Percentiles rank a stretch among this genome's conserved stretches.
Conservation (phyloP, 192 early-diverging fungal species). For the Coemansia sp. region DNA sequence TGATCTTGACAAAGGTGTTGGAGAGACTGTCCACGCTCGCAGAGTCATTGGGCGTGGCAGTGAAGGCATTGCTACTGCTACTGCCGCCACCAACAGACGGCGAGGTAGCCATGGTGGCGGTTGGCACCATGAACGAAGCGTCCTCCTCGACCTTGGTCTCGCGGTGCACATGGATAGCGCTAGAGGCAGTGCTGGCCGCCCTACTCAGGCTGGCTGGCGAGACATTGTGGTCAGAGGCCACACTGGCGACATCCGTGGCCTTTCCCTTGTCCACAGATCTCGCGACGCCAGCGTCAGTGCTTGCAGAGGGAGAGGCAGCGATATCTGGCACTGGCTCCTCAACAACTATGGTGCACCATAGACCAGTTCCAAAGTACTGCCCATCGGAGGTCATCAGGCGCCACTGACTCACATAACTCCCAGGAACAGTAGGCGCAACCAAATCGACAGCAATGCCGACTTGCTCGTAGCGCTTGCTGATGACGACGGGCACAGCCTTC, state of each 20-base stretch:
- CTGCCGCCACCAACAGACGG: not conserved
- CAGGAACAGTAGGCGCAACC: conserved; percentile 59
- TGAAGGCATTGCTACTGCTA: not conserved
- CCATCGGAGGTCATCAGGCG: conserved; percentile 58
- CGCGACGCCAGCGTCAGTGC: not conserved
- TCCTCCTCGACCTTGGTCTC: not conserved
- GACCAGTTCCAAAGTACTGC: conserved; percentile 60
- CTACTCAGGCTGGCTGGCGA: not conserved
- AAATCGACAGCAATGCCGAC: conserved; percentile 62
- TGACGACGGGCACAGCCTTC: conserved; percentile 42
- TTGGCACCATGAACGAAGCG: not conserved
- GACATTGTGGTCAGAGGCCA: not conserved
- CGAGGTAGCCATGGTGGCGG: not conserved
- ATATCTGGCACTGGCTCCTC: conserved; percentile 10
- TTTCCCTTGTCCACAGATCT: not conserved
- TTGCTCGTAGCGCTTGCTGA: conserved; percentile 54
- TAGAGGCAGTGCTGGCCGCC: not conserved
- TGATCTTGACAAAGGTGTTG: conserved; percentile 41
- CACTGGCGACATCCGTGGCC: not conserved
- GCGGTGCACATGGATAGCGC: not conserved
- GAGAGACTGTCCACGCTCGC: conserved; percentile 31
- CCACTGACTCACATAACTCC: conserved; percentile 63
- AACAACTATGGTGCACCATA: conserved; percentile 68
- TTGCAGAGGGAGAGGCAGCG: not conserved
- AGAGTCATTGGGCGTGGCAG: not conserved